Evolutionary conservation across 805 yeast species (phyloP), one percentile per base, ranked within the genome.

Genomic region (Lipomyces chichibuensis): DNA sequence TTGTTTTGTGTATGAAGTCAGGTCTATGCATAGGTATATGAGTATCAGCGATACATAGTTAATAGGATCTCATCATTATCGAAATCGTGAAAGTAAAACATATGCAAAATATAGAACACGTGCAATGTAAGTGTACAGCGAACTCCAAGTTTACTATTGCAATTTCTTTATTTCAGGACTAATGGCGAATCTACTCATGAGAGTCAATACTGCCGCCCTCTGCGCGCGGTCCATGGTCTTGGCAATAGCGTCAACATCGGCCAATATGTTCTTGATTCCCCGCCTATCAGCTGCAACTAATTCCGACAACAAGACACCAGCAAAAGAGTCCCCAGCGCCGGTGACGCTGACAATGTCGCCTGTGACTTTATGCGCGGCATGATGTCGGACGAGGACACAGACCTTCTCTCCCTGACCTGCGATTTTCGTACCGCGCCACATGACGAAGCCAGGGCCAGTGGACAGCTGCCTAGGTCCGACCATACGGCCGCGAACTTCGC

Each of bases 241-340:
- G 17, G 46, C 35, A 29, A 69, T 11, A 49, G 49, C 62, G 13
- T 14, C 56, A 8, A 57, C 23, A 51, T 64, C 62, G 7, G 62
- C 60, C 51, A 68, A 43, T 37, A 57, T 66, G 23, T n/a, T n/a
- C 80, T 76, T 60, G 7, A 13, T 35, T 14, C 51, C 43, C 7
- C 14, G 49, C 33, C n/a, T 23, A 80, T 76, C 62, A 20, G 54
- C 57, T 14, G 56, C 53, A 17, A 66, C 72, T 7, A 83, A 67
- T 65, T 81, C 81, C 2, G 87, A 79, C 13, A 85, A 75, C 27
- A 92, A 69, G 33, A 83, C 85, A 0, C 97, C 97, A 35, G 87
- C 83, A 55, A 92, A 80, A 0, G 95, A 83, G 76, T 92, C 97
- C 11, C 97, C 97, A 0, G 96, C 96, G 1, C 97, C 97, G 9